Percentiles rank a stretch among this genome's conserved stretches.
Evolutionary conservation across 2,329 filamentous ascomycete species (phyloP).

Genomic region (Orbilia javanica): DNA sequence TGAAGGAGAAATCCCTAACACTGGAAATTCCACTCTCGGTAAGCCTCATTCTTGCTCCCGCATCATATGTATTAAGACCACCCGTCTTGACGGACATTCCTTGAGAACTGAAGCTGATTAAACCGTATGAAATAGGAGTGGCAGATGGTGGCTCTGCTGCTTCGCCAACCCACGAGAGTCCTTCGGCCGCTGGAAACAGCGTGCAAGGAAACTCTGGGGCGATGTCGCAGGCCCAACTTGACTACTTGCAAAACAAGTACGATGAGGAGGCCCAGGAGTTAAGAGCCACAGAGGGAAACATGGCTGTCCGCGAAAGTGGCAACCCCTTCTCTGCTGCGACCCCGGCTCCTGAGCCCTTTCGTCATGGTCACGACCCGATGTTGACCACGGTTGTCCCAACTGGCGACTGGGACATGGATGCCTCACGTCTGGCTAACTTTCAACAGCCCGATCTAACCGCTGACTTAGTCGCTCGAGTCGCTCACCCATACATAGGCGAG

Average conservation of each 20-base stretch:
- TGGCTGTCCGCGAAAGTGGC: not conserved
- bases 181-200: not conserved
- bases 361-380: not conserved
- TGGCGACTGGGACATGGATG: constrained; percentile 8
- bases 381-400: not conserved
- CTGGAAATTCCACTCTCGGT: not conserved
- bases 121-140: not conserved
- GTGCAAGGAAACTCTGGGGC: not conserved
- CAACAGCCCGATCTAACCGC: not conserved
- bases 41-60: not conserved
- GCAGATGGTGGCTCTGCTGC: not conserved
- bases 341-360: not conserved
- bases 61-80: no score
- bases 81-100: no score
- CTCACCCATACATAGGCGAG: constrained; percentile 8
- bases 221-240: constrained; percentile 9
- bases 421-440: not conserved
- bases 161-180: not conserved
- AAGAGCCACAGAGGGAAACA: not conserved
- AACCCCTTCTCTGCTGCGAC: not conserved
- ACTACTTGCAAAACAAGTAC: constrained; percentile 37
- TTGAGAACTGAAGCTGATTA: not conserved
- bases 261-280: constrained; percentile 24
- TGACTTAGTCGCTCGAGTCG: not conserved
- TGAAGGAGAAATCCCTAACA: constrained; percentile 13